Percentiles rank a stretch among this genome's conserved stretches.
phyloP scores from a whole-genome alignment of 1,284 basidiomycete species.

The Ganoderma leucocontextum region DNA sequence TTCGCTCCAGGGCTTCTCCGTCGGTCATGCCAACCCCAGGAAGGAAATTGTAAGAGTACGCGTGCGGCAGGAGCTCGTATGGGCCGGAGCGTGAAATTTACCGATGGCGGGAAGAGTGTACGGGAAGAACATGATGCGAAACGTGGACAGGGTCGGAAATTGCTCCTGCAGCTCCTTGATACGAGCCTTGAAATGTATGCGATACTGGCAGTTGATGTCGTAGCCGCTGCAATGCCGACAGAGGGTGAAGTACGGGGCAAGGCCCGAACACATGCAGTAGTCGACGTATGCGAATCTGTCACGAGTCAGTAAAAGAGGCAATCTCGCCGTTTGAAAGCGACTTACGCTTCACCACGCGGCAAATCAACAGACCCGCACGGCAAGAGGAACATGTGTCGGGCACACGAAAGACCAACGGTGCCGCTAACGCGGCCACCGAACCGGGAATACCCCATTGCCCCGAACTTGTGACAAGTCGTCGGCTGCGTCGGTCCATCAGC shows the following conservation, averaged over 20 bases:
- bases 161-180: background rate
- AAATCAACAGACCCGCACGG: background rate
- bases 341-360: background rate
- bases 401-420: background rate
- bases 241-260: background rate
- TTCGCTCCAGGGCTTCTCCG: slow-evolving; percentile 16
- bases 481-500: background rate
- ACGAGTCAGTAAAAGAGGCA: background rate
- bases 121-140: background rate
- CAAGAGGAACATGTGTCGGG: slow-evolving; percentile 1
- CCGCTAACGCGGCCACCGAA: slow-evolving; percentile 1
- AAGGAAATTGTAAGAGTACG: slow-evolving; percentile 18
- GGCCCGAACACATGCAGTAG: background rate
- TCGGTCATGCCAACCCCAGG: slow-evolving; percentile 19
- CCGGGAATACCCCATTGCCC: slow-evolving; percentile 8
- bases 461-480: slow-evolving; percentile 13
- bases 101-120: slow-evolving; percentile 3
- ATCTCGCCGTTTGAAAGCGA: background rate
- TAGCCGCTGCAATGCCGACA: background rate
- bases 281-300: background rate
- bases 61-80: slow-evolving; percentile 5
- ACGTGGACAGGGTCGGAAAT: background rate
- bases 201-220: slow-evolving; percentile 22
- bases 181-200: background rate
- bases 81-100: slow-evolving; percentile 21